Evolutionary conservation across 371 early-diverging fungal species (phyloP).

Genomic region (Mycotypha africana): DNA sequence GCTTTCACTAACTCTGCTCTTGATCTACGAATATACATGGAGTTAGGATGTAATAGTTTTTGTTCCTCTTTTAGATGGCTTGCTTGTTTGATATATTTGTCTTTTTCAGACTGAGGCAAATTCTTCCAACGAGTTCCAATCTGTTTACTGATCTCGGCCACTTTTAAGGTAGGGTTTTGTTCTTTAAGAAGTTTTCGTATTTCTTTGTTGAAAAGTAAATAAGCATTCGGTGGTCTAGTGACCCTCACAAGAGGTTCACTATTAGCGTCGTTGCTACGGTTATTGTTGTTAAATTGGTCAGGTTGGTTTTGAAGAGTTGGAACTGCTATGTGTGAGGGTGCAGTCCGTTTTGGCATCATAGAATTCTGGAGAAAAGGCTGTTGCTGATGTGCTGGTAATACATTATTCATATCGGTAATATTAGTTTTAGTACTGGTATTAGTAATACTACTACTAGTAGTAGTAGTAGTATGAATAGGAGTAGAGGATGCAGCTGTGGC

Average conservation of each 20-base stretch:
- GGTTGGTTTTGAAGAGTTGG: too few relatives aligned
- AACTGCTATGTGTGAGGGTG: too few relatives aligned
- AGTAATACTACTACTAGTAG: too few relatives aligned
- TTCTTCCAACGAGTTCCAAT: conserved; percentile 57
- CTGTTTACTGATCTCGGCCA: conserved; percentile 60
- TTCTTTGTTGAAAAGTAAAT: conserved; percentile 60
- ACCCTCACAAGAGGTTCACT: conserved; percentile 42
- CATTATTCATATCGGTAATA: too few relatives aligned
- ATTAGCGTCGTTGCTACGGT: too few relatives aligned
- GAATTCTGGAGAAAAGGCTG: too few relatives aligned
- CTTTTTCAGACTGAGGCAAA: conserved; percentile 36
- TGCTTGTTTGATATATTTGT: conserved; percentile 32
- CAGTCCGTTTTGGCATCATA: too few relatives aligned
- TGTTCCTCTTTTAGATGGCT: conserved; percentile 35
- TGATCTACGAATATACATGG: conserved; percentile 66
- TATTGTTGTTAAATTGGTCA: conserved; percentile 3
- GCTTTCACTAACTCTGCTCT: conserved; percentile 56
- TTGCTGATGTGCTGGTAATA: too few relatives aligned
- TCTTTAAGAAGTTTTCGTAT: conserved; percentile 57
- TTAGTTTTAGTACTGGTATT: too few relatives aligned
- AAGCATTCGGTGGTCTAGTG: conserved; percentile 66
- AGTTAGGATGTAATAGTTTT: conserved; percentile 49
- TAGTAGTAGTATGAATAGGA: too few relatives aligned
- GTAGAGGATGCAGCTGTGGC: too few relatives aligned
- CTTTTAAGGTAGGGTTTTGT: conserved; percentile 60